These are phyloP conservation scores for Candida pseudoviswanathii DNA, from an alignment of 1,139 yeast genomes.

Conservation along the genomic window DNA sequence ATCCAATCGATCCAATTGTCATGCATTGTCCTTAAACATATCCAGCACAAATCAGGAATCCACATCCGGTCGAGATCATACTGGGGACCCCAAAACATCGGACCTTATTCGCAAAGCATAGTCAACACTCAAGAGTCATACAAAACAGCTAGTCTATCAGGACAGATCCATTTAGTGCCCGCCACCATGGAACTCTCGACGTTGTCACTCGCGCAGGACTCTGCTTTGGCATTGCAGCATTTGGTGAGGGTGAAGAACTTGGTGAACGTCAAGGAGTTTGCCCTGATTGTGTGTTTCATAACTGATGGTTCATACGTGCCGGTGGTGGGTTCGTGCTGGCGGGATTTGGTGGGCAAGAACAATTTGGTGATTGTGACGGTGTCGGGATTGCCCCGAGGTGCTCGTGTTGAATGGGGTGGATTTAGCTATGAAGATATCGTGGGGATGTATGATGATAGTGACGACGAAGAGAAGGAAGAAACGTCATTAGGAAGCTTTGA, in stretches of 20 bases:
- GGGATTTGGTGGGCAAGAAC: constrained; percentile 23
- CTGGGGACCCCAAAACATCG: constrained; percentile 98
- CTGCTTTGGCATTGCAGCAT: constrained; percentile 72
- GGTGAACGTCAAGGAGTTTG: constrained; percentile 46
- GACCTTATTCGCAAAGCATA: constrained; percentile 91
- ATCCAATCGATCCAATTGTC: constrained; percentile 57
- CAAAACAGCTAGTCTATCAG: constrained; percentile 69
- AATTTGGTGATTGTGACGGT: constrained; percentile 60
- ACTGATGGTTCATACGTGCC: constrained; percentile 32
- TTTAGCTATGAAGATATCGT: constrained; percentile 42
- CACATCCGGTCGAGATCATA: constrained; percentile 91
- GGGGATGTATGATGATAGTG: constrained; percentile 42
- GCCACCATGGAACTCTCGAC: constrained; percentile 54
- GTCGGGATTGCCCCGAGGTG: constrained; percentile 64
- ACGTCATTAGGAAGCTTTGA: background rate
- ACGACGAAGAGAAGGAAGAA: constrained; percentile 18
- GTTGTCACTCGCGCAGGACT: constrained; percentile 23
- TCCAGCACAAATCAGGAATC: constrained; percentile 56
- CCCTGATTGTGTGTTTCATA: constrained; percentile 58
- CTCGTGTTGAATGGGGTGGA: constrained; percentile 82
- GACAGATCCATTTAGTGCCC: constrained; percentile 89
- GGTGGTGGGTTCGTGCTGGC: constrained; percentile 22
- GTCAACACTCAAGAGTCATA: constrained; percentile 41
- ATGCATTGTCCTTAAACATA: constrained; percentile 44
- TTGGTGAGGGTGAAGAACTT: constrained; percentile 62